Percentiles rank a stretch among this genome's conserved stretches.
phyloP scores from a whole-genome alignment of 805 yeast species.

The Wilhelminamyces savonicus region DNA sequence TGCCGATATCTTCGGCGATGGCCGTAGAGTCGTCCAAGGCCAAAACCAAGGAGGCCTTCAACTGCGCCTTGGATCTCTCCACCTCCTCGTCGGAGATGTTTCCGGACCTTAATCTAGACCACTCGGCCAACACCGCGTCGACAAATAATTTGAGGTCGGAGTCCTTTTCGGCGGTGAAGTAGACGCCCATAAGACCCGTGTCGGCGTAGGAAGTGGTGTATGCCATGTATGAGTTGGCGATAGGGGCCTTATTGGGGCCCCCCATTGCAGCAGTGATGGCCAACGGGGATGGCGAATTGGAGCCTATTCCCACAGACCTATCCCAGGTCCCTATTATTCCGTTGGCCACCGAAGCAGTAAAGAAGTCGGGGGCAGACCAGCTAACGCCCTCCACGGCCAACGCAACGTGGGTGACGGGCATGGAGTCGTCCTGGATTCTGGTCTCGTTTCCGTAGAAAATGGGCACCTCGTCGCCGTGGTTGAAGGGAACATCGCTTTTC shows the following conservation, averaged over 20 bases:
- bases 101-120: slow-evolving; percentile 83
- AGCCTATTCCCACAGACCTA: slow-evolving; percentile 79
- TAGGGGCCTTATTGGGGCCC: slow-evolving; percentile 50
- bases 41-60: slow-evolving; percentile 84
- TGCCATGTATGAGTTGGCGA: slow-evolving; percentile 94
- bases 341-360: slow-evolving; percentile 91
- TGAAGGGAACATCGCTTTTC: slow-evolving; percentile 56
- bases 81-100: slow-evolving; percentile 76
- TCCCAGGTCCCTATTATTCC: slow-evolving; percentile 98
- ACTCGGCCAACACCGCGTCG: slow-evolving; percentile 74
- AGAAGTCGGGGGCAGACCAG: slow-evolving; percentile 94
- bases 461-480: slow-evolving; percentile 73
- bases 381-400: slow-evolving; percentile 96
- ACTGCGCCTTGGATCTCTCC: slow-evolving; percentile 88
- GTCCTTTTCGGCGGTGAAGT: slow-evolving; percentile 75
- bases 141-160: slow-evolving; percentile 61
- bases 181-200: slow-evolving; percentile 97
- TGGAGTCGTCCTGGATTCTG: slow-evolving; percentile 70
- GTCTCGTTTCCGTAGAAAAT: slow-evolving; percentile 81
- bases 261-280: slow-evolving; percentile 60
- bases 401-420: slow-evolving; percentile 89
- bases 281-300: slow-evolving; percentile 79
- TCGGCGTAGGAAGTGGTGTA: slow-evolving; percentile 96
- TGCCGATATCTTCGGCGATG: slow-evolving; percentile 94
- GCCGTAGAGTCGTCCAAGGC: slow-evolving; percentile 94